A percentile compares a stretch with the other conserved stretches of the same genome.
Evolutionary conservation across 2,329 filamentous ascomycete genomes (phyloP).

Genomic region (Phaeosphaeriaceae sp.): DNA sequence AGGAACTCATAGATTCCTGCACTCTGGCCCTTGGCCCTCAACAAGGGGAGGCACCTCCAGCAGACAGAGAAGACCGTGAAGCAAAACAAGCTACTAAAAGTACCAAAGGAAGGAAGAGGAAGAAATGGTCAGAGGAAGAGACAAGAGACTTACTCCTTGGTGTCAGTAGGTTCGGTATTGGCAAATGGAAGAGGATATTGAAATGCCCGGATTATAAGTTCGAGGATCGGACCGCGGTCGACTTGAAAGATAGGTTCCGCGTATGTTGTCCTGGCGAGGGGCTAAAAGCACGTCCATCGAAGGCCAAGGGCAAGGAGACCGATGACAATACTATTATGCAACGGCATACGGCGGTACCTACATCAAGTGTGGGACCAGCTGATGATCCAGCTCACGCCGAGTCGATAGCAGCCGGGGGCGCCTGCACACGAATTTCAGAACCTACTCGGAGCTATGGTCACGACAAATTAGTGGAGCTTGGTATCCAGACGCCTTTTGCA

Average conservation of each 20-base stretch:
- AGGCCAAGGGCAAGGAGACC: conserved; percentile 45
- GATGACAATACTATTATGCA: not conserved
- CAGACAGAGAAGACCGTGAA: conserved; percentile 6
- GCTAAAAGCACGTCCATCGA: conserved; percentile 39
- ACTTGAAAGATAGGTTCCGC: conserved; percentile 69
- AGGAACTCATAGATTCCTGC: not conserved
- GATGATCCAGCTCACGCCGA: not conserved
- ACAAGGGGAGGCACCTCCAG: conserved; percentile 4
- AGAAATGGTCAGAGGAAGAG: conserved; percentile 70
- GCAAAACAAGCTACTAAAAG: conserved; percentile 13
- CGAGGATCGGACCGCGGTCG: conserved; percentile 65
- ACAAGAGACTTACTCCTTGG: conserved; percentile 65
- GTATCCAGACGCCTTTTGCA: conserved; percentile 59
- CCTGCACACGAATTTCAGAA: not conserved
- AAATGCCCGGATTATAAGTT: conserved; percentile 65
- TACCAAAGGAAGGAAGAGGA: conserved; percentile 61
- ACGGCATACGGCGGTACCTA: not conserved
- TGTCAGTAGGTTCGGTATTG: conserved; percentile 68
- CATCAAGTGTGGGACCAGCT: not conserved
- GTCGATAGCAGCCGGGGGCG: conserved; percentile 8
- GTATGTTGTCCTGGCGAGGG: conserved; percentile 59
- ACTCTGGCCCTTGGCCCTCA: not conserved
- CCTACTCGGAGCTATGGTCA: conserved; percentile 28
- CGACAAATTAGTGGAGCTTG: conserved; percentile 52
- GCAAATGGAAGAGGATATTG: conserved; percentile 71